Evolutionary conservation across 805 yeast species (phyloP).

Genomic region (Kodamaea leandrae): DNA sequence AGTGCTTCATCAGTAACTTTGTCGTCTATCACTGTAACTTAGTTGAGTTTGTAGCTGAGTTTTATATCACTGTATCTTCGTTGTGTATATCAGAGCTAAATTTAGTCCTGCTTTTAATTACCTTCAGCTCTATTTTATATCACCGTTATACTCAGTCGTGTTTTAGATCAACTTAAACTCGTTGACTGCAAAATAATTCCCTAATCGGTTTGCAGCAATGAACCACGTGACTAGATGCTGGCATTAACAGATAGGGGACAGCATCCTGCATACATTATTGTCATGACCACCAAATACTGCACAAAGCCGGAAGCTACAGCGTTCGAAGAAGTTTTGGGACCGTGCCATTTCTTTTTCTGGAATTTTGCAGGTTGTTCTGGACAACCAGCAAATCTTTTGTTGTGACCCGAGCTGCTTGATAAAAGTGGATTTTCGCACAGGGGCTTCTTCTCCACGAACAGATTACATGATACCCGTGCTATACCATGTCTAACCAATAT

Average conservation of each 20-base stretch:
- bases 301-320: background rate
- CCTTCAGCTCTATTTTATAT: background rate
- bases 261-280: background rate
- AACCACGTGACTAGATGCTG: background rate
- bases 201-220: conserved; percentile 2
- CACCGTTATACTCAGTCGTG: background rate
- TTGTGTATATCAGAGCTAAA: no score
- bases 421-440: conserved; percentile 1
- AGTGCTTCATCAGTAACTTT: no score
- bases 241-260: conserved; percentile 1
- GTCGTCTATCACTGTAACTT: no score
- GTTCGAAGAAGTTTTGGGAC: background rate
- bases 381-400: background rate
- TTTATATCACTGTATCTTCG: no score
- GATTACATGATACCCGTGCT: conserved; percentile 8
- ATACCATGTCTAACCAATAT: conserved; percentile 35
- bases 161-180: background rate
- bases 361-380: background rate
- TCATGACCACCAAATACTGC: background rate
- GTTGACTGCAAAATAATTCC: conserved; percentile 6
- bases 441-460: background rate
- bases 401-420: conserved; percentile 1
- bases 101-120: background rate
- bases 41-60: no score
- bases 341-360: background rate